These are phyloP conservation scores for Lepidium campestre DNA, from an alignment of 441 rosid genomes.

Conservation along the genomic window DNA sequence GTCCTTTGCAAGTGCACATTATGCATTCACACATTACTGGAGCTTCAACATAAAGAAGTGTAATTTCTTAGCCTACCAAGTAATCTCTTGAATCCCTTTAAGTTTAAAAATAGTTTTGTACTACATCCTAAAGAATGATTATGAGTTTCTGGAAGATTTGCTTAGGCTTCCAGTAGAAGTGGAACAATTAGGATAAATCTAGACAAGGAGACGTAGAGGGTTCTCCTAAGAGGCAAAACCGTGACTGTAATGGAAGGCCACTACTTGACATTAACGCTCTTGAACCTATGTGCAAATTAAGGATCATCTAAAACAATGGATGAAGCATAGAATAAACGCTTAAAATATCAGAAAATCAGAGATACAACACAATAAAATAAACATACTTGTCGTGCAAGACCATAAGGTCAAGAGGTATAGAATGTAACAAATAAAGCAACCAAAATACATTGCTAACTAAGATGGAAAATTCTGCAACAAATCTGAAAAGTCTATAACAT, in stretches of 20 bases:
- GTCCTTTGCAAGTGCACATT: slow-evolving; percentile 76
- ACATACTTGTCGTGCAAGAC: too few relatives aligned
- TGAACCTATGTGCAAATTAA: too few relatives aligned
- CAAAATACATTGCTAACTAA: too few relatives aligned
- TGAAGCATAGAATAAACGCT: too few relatives aligned
- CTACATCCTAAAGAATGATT: not conserved
- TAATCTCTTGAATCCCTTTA: slow-evolving; percentile 23
- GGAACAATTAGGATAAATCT: slow-evolving; percentile 49
- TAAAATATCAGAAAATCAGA: too few relatives aligned
- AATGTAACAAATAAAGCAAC: too few relatives aligned
- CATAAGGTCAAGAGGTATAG: too few relatives aligned
- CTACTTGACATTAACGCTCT: too few relatives aligned
- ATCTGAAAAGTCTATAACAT: too few relatives aligned
- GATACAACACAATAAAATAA: too few relatives aligned
- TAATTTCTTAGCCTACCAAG: slow-evolving; percentile 53
- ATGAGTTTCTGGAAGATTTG: not conserved
- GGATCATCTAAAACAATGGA: too few relatives aligned
- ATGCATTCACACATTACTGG: slow-evolving; percentile 68
- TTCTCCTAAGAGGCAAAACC: slow-evolving; percentile 58
- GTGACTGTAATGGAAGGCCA: slow-evolving; percentile 66
- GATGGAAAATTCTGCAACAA: too few relatives aligned
- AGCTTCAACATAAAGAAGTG: slow-evolving; percentile 52
- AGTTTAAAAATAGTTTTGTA: not conserved
- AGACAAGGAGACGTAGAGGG: slow-evolving; percentile 48
- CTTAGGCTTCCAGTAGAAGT: slow-evolving; percentile 67